A percentile compares a stretch with the other conserved stretches of the same genome.
These are phyloP conservation scores for Nymphaea colorata DNA, from an alignment of 164 flowering plant species.

Conservation along the genomic window DNA sequence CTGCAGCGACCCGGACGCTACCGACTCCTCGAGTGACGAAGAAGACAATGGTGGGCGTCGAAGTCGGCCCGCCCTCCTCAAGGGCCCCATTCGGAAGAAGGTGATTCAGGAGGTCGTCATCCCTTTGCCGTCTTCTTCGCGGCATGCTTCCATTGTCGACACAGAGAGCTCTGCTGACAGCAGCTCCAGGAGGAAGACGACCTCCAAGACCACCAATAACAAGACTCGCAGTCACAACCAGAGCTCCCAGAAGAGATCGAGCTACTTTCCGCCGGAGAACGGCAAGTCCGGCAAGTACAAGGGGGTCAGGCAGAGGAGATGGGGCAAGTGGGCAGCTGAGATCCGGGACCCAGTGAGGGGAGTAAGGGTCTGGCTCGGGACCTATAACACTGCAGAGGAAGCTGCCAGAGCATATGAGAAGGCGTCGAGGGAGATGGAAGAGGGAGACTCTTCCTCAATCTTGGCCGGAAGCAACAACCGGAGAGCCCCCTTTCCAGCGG, in stretches of 20 bases:
- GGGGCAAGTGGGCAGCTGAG: constrained; percentile 6
- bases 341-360: not conserved
- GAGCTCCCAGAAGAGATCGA: not conserved
- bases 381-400: constrained; percentile 1
- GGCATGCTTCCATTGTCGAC: not conserved
- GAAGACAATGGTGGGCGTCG: not conserved
- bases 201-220: not conserved
- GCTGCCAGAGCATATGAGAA: constrained; percentile 1
- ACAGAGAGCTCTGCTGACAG: not conserved
- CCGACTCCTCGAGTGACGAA: constrained; percentile 3
- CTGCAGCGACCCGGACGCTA: constrained; percentile 1
- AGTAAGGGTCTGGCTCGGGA: constrained; percentile 1
- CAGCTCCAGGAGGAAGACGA: not conserved
- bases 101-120: constrained; percentile 1
- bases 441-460: not conserved
- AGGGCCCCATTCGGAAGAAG: not conserved
- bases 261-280: not conserved
- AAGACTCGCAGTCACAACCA: not conserved
- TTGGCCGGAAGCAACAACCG: not conserved
- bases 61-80: not conserved
- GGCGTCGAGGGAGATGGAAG: not conserved
- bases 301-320: constrained; percentile 1
- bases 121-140: not conserved
- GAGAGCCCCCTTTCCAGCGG: not conserved
- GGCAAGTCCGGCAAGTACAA: not conserved